Conservation (phyloP, 164 flowering plant genomes). For the Magnolia changhungtana region DNA sequence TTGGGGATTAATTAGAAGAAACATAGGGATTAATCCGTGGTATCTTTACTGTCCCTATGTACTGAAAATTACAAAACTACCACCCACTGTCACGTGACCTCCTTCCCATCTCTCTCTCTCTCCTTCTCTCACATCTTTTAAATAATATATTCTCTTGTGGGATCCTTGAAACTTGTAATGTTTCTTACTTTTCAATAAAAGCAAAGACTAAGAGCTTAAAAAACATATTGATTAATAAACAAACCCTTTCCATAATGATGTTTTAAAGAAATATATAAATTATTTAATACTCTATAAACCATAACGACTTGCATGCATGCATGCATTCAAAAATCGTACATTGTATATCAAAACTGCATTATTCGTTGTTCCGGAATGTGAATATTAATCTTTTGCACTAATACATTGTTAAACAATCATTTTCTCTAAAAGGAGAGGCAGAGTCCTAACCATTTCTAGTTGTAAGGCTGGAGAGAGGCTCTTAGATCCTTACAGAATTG, state of each 20-base stretch:
- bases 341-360: too few species aligned
- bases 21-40: conserved; percentile 6
- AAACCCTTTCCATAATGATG: neutral
- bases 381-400: too few species aligned
- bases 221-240: neutral
- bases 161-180: neutral
- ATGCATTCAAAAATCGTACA: too few species aligned
- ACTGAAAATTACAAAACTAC: neutral
- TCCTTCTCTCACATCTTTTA: neutral
- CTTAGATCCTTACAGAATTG: too few species aligned
- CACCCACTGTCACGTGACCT: neutral
- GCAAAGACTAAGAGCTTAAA: neutral
- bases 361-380: too few species aligned
- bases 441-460: too few species aligned
- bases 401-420: too few species aligned
- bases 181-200: neutral
- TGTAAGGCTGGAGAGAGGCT: too few species aligned
- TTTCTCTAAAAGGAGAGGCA: too few species aligned
- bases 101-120: neutral
- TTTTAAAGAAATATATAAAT: too few species aligned
- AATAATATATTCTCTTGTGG: neutral
- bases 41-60: neutral
- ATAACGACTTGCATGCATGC: too few species aligned
- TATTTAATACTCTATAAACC: too few species aligned
- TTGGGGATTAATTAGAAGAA: conserved; percentile 9